phyloP scores from a whole-genome alignment of 2,329 filamentous ascomycete species.

The Tolypocladium endophyticum region DNA sequence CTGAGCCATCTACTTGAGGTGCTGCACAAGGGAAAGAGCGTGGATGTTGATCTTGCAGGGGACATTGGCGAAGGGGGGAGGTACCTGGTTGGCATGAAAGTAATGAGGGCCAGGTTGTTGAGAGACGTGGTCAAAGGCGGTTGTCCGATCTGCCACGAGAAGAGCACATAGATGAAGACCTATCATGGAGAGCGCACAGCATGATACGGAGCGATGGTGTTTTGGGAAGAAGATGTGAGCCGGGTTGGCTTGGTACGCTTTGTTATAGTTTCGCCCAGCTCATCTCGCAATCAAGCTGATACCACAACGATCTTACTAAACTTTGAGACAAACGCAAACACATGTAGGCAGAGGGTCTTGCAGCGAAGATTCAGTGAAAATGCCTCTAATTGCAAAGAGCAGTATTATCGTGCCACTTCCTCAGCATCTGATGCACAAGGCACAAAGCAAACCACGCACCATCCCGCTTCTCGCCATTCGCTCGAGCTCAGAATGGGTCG shows the following conservation, averaged over 20 bases:
- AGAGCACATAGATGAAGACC: constrained; percentile 2
- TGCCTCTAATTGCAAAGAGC: constrained; percentile 2
- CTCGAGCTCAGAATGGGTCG: not conserved
- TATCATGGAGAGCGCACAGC: not conserved
- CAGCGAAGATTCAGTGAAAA: not conserved
- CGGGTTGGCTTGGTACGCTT: not conserved
- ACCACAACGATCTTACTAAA: not conserved
- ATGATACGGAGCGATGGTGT: not conserved
- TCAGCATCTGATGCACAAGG: not conserved
- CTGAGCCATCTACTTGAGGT: constrained; percentile 56
- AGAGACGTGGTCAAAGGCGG: constrained; percentile 58
- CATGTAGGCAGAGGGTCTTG: not conserved
- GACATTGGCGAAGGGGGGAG: constrained; percentile 32
- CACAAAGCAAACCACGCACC: constrained; percentile 3
- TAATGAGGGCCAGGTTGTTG: constrained; percentile 73
- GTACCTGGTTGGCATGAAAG: constrained; percentile 72
- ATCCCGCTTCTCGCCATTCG: constrained; percentile 1
- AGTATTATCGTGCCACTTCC: not conserved
- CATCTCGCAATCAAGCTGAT: not conserved
- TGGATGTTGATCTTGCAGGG: constrained; percentile 36
- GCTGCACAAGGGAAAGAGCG: constrained; percentile 32
- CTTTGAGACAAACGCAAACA: not conserved
- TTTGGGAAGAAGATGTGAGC: constrained; percentile 1
- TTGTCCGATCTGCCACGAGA: constrained; percentile 46
- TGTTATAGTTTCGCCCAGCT: not conserved